Conservation (phyloP, 2,329 filamentous ascomycete genomes). For the Calonectria multiphialidica region DNA sequence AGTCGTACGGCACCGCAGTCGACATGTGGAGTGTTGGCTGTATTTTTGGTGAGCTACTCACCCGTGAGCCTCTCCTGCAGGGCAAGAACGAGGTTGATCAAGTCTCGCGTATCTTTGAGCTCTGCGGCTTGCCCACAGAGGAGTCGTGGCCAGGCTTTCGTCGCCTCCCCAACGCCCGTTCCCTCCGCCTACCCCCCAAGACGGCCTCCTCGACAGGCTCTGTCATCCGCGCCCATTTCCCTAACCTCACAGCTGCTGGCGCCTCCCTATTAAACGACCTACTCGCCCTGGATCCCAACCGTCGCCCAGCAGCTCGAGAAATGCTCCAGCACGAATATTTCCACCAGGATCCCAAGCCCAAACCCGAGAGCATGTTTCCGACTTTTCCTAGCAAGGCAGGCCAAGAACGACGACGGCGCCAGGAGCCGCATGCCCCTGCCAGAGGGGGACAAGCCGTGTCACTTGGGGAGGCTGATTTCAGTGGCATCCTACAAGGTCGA, state of each 20-base stretch:
- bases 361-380: slow-evolving; percentile 92
- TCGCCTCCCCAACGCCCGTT: slow-evolving; percentile 86
- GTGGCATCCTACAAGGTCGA: slow-evolving; percentile 76
- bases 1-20: slow-evolving; percentile 79
- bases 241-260: slow-evolving; percentile 82
- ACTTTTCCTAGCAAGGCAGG: slow-evolving; percentile 97
- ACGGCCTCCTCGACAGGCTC: slow-evolving; percentile 56
- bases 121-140: slow-evolving; percentile 88
- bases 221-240: slow-evolving; percentile 82
- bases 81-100: slow-evolving; percentile 95
- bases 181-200: slow-evolving; percentile 77
- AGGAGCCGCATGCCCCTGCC: slow-evolving; percentile 84
- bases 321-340: slow-evolving; percentile 89
- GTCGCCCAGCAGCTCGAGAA: slow-evolving; percentile 77
- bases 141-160: slow-evolving; percentile 89
- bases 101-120: slow-evolving; percentile 86
- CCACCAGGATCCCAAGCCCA: slow-evolving; percentile 87
- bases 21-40: slow-evolving; percentile 98
- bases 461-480: slow-evolving; percentile 72
- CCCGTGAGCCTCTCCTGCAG: slow-evolving; percentile 84
- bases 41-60: slow-evolving; percentile 92
- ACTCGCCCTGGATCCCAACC: slow-evolving; percentile 79
- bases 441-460: slow-evolving; percentile 78
- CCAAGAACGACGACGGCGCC: slow-evolving; percentile 82
- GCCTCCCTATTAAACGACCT: slow-evolving; percentile 76